A percentile compares a stretch with the other conserved stretches of the same genome.
phyloP scores from a whole-genome alignment of 1,139 yeast genomes.

The Yamadazyma atlantica region DNA sequence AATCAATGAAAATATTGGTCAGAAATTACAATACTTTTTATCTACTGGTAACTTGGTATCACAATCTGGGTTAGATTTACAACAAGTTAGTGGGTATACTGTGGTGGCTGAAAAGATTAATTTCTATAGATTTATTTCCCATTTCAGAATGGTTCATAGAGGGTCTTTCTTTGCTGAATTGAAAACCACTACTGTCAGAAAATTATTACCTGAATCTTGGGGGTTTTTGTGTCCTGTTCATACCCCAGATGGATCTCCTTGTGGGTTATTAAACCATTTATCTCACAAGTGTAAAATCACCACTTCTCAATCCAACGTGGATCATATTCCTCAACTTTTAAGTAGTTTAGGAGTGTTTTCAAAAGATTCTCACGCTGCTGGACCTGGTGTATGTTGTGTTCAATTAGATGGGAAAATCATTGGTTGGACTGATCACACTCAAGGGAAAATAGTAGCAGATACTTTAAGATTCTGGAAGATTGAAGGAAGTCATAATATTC shows the following conservation, averaged over 20 bases:
- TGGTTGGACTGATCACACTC: constrained; percentile 93
- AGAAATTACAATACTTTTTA: constrained; percentile 87
- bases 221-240: constrained; percentile 98
- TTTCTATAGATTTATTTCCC: constrained; percentile 93
- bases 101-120: constrained; percentile 98
- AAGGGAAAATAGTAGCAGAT: constrained; percentile 84
- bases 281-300: constrained; percentile 92
- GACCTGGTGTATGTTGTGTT: constrained; percentile 83
- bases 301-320: constrained; percentile 74
- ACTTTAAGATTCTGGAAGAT: constrained; percentile 93
- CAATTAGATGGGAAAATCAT: constrained; percentile 90
- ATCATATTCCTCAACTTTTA: constrained; percentile 64
- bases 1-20: constrained; percentile 91
- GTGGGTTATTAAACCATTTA: constrained; percentile 96
- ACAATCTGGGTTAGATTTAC: constrained; percentile 95
- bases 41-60: constrained; percentile 92
- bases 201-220: constrained; percentile 97
- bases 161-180: constrained; percentile 98
- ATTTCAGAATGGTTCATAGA: constrained; percentile 99
- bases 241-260: constrained; percentile 99
- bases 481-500: constrained; percentile 71
- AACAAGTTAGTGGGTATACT: constrained; percentile 97
- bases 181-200: constrained; percentile 96
- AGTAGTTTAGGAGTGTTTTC: constrained; percentile 81
- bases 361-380: constrained; percentile 77